Evolutionary conservation across 495 filamentous ascomycete genomes (phyloP).

Genomic region (Endocarpon pusillum): DNA sequence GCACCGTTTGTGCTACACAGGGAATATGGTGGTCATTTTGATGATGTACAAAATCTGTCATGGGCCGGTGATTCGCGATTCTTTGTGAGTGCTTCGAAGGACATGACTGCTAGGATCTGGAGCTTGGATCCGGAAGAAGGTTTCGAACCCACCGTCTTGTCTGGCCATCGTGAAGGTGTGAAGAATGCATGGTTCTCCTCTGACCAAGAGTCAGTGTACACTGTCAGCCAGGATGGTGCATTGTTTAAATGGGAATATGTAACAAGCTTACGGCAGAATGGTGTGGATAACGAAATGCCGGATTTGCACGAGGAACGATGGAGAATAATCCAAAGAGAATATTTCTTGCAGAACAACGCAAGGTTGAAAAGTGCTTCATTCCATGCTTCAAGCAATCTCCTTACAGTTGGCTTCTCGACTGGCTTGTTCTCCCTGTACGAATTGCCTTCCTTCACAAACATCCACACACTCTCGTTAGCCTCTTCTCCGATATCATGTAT

Average conservation of each 20-base stretch:
- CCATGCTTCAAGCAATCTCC: slow-evolving; percentile 66
- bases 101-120: slow-evolving; percentile 87
- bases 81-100: slow-evolving; percentile 77
- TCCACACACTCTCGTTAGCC: slow-evolving; percentile 77
- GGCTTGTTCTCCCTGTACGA: slow-evolving; percentile 89
- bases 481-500: slow-evolving; percentile 91
- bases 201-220: slow-evolving; percentile 72
- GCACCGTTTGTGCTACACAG: slow-evolving; percentile 84
- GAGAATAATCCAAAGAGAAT: slow-evolving; percentile 75
- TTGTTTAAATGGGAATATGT: slow-evolving; percentile 49
- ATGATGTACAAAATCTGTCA: slow-evolving; percentile 64
- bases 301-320: slow-evolving; percentile 50
- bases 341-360: slow-evolving; percentile 80
- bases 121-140: slow-evolving; percentile 74
- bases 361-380: slow-evolving; percentile 78
- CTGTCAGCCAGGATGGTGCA: slow-evolving; percentile 49
- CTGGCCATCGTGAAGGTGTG: slow-evolving; percentile 76
- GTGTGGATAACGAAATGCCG: slow-evolving; percentile 37
- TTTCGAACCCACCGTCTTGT: slow-evolving; percentile 74
- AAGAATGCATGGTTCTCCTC: slow-evolving; percentile 82
- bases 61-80: slow-evolving; percentile 95
- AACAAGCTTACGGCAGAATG: slow-evolving; percentile 19
- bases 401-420: slow-evolving; percentile 88
- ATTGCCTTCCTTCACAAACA: slow-evolving; percentile 89
- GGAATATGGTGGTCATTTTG: slow-evolving; percentile 74